Evolutionary conservation across 768 basidiomycete species (phyloP).

Genomic region (Tephrocybe sp.): DNA sequence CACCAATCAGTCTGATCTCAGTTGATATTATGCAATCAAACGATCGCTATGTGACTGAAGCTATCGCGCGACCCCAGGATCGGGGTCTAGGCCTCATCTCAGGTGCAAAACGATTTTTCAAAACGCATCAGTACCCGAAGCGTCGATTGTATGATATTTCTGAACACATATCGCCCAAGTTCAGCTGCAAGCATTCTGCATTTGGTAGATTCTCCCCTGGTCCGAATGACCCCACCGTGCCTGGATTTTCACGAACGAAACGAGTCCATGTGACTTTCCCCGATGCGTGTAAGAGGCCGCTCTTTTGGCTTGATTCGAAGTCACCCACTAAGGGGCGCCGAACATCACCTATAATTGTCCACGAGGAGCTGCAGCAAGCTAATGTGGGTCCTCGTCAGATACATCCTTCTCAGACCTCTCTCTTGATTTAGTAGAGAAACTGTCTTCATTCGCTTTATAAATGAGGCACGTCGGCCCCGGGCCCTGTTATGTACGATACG

Average conservation of each 20-base stretch:
- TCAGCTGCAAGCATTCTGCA: background rate
- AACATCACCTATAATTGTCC: too few species aligned
- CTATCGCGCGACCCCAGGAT: background rate
- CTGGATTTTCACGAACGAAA: background rate
- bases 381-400: too few species aligned
- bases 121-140: slow-evolving; percentile 1
- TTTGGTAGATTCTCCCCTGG: background rate
- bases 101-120: slow-evolving; percentile 8
- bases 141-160: slow-evolving; percentile 15
- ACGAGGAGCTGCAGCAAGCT: too few species aligned
- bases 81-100: background rate
- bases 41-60: too few species aligned
- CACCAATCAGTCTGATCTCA: background rate
- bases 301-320: slow-evolving; percentile 1
- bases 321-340: background rate
- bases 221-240: background rate
- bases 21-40: too few species aligned
- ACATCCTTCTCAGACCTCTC: too few species aligned
- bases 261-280: slow-evolving; percentile 3
- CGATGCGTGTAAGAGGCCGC: slow-evolving; percentile 6
- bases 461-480: too few species aligned
- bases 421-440: too few species aligned
- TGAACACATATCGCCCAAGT: slow-evolving; percentile 14
- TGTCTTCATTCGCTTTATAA: too few species aligned
- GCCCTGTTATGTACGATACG: too few species aligned